A percentile compares a stretch with the other conserved stretches of the same genome.
Evolutionary conservation across 768 basidiomycete species (phyloP).

Genomic region (Chalciporus piperatus): DNA sequence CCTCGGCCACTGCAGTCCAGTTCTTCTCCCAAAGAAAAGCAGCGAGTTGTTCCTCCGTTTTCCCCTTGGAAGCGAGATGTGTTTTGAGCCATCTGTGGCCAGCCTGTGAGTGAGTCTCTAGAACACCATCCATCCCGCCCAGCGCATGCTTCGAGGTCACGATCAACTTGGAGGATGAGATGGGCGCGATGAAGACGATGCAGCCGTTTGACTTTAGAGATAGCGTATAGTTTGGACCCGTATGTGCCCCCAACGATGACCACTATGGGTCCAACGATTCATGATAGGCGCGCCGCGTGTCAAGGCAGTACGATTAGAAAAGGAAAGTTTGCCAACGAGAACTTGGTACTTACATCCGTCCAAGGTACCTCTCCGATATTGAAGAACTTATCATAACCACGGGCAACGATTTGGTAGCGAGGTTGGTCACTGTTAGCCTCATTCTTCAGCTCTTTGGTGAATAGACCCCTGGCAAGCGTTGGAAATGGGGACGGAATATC

Average conservation of each 20-base stretch:
- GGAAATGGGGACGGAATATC: slow-evolving; percentile 89
- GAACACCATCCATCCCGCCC: slow-evolving; percentile 47
- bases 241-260: slow-evolving; percentile 65
- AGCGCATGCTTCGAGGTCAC: slow-evolving; percentile 93
- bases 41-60: slow-evolving; percentile 75
- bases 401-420: slow-evolving; percentile 64
- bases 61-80: slow-evolving; percentile 43
- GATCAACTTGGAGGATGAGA: slow-evolving; percentile 70
- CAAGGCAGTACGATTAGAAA: too few relatives aligned
- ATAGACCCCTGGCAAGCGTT: slow-evolving; percentile 88
- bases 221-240: slow-evolving; percentile 74
- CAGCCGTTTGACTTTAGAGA: slow-evolving; percentile 96
- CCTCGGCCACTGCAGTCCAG: slow-evolving; percentile 86
- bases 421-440: slow-evolving; percentile 32
- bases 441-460: slow-evolving; percentile 54
- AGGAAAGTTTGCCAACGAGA: neutral
- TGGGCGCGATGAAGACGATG: slow-evolving; percentile 90
- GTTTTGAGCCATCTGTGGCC: slow-evolving; percentile 79
- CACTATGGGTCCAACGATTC: slow-evolving; percentile 48
- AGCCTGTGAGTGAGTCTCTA: slow-evolving; percentile 70
- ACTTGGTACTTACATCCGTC: slow-evolving; percentile 66
- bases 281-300: too few relatives aligned
- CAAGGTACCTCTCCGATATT: slow-evolving; percentile 96
- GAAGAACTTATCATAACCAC: slow-evolving; percentile 99
- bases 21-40: slow-evolving; percentile 71